Evolutionary conservation across 768 basidiomycete genomes (phyloP).

Genomic region (Psilocybe sp.): DNA sequence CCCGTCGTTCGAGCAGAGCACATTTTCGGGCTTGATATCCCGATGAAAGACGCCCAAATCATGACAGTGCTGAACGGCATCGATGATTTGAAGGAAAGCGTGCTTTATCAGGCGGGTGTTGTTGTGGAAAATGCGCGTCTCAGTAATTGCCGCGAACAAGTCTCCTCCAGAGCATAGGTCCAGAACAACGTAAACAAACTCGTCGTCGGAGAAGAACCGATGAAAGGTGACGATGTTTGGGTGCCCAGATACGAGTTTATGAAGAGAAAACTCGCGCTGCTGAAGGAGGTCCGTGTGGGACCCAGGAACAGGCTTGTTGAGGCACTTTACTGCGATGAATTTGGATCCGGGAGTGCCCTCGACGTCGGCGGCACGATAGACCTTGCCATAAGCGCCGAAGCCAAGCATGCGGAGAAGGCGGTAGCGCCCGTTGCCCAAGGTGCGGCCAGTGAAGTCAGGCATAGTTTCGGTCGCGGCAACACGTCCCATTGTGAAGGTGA

Average conservation of each 20-base stretch:
- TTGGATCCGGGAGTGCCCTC: constrained; percentile 31
- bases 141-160: constrained; percentile 69
- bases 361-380: constrained; percentile 68
- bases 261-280: constrained; percentile 64
- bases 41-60: constrained; percentile 72
- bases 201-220: constrained; percentile 55
- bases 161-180: constrained; percentile 62
- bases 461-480: constrained; percentile 37
- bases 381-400: constrained; percentile 73
- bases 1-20: constrained; percentile 58
- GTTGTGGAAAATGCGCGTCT: constrained; percentile 47
- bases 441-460: constrained; percentile 48
- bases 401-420: constrained; percentile 63
- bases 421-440: constrained; percentile 59
- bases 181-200: constrained; percentile 65
- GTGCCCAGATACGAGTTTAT: constrained; percentile 49
- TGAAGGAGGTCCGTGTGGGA: constrained; percentile 58
- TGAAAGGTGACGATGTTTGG: constrained; percentile 70
- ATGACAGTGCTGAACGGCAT: constrained; percentile 77
- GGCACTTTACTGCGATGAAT: constrained; percentile 75
- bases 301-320: constrained; percentile 55
- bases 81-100: constrained; percentile 76
- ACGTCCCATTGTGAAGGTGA: constrained; percentile 36
- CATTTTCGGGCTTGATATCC: constrained; percentile 85
- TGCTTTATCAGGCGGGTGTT: constrained; percentile 61